phyloP scores from a whole-genome alignment of 257 asterid species.

The Petunia axillaris region DNA sequence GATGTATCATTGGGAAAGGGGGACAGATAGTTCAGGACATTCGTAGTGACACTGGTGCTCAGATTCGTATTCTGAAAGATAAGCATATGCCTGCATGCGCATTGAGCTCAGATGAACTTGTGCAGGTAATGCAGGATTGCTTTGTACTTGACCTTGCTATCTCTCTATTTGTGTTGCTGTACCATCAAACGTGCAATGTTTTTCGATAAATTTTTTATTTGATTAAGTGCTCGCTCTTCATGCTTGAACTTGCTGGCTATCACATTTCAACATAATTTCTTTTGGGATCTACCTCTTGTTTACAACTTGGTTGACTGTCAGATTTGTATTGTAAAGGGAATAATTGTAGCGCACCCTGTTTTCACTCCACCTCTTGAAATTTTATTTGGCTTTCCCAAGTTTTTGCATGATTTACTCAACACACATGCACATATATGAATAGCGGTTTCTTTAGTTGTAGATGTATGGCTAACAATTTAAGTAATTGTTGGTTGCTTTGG shows the following conservation, averaged over 20 bases:
- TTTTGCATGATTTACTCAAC: not conserved
- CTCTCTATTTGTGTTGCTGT: not conserved
- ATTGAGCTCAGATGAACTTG: slow-evolving; percentile 38
- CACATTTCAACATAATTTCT: not conserved
- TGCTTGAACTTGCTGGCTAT: slow-evolving; percentile 10
- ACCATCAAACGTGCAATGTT: not conserved
- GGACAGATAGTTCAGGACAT: slow-evolving; percentile 39
- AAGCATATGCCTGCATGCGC: slow-evolving; percentile 38
- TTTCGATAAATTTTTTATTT: not conserved
- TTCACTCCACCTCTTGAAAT: slow-evolving; percentile 4
- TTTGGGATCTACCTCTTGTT: not conserved
- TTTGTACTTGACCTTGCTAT: not conserved
- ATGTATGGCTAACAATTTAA: not conserved
- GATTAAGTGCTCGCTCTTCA: not conserved
- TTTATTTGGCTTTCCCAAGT: not conserved
- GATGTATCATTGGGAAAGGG: slow-evolving; percentile 38
- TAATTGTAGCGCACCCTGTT: not conserved
- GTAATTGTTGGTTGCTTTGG: not conserved
- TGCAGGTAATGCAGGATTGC: slow-evolving; percentile 32
- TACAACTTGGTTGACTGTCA: slow-evolving; percentile 2
- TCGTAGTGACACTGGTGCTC: slow-evolving; percentile 40
- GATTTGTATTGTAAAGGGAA: not conserved
- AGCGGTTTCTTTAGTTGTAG: not conserved
- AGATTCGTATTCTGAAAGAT: slow-evolving; percentile 37
- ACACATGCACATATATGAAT: not conserved